Conservation (phyloP, 2,329 filamentous ascomycete genomes). For the Alternaria panax region DNA sequence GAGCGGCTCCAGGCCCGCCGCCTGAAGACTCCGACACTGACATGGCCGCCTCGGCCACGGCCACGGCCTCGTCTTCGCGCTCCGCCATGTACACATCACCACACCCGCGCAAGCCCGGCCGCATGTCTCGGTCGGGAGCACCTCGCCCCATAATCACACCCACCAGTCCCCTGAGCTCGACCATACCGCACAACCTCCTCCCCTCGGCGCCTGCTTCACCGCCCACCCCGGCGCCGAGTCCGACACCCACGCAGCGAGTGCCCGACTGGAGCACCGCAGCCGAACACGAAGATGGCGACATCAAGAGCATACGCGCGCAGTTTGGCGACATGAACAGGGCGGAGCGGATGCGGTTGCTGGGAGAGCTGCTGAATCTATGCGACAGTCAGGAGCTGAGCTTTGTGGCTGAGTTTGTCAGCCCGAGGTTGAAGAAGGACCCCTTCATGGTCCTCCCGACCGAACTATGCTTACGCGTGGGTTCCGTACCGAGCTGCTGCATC, state of each 20-base stretch:
- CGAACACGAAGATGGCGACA: conserved; percentile 82
- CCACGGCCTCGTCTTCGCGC: conserved; percentile 43
- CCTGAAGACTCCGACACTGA: conserved; percentile 46
- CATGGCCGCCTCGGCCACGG: conserved; percentile 45
- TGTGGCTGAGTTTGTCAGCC: conserved; percentile 94
- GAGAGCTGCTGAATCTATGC: conserved; percentile 90
- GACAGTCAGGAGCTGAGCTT: conserved; percentile 95
- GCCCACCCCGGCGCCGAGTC: conserved; percentile 72
- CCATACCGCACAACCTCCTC: conserved; percentile 66
- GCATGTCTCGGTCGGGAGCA: conserved; percentile 52
- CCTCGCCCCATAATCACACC: conserved; percentile 59
- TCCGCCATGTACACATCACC: conserved; percentile 48
- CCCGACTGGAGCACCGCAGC: conserved; percentile 79
- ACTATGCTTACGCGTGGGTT: conserved; percentile 81
- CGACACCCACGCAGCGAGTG: conserved; percentile 67
- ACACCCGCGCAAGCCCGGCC: conserved; percentile 48
- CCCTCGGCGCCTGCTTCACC: conserved; percentile 71
- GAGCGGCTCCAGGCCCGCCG: conserved; percentile 28
- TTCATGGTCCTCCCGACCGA: conserved; percentile 93
- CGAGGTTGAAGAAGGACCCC: conserved; percentile 92
- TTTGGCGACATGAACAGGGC: conserved; percentile 79
- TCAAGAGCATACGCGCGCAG: conserved; percentile 78
- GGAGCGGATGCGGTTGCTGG: conserved; percentile 81
- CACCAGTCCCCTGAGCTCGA: conserved; percentile 57
- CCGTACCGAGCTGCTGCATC: neutral